Percentiles rank a stretch among this genome's conserved stretches.
phyloP scores from a whole-genome alignment of 73 alveolate genomes.

The Uronychia setigera region DNA sequence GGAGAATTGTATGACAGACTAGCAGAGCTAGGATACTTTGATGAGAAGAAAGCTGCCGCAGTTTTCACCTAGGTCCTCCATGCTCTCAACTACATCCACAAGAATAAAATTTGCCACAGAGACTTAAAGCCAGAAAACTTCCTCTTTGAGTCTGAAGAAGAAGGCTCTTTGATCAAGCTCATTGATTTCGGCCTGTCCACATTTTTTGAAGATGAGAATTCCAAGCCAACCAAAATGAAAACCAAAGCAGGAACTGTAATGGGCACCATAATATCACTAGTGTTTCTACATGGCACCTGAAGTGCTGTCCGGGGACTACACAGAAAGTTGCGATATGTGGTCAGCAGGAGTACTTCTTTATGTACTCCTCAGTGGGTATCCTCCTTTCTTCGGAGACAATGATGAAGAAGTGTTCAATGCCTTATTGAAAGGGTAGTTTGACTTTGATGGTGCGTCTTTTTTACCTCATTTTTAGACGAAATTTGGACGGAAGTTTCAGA shows the following conservation, averaged over 20 bases:
- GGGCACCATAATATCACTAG: slow-evolving; percentile 7
- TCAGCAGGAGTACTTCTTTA: slow-evolving; percentile 75
- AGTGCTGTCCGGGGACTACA: slow-evolving; percentile 55
- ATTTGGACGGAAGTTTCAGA: slow-evolving; percentile 71
- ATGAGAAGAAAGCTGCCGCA: slow-evolving; percentile 74
- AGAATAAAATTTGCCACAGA: slow-evolving; percentile 42
- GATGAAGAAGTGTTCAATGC: slow-evolving; percentile 44
- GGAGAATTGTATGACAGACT: slow-evolving; percentile 83
- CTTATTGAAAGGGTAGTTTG: slow-evolving; percentile 47
- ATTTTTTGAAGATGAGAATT: slow-evolving; percentile 12
- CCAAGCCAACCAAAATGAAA: slow-evolving; percentile 26
- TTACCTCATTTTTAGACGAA: slow-evolving; percentile 35
- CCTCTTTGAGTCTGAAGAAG: slow-evolving; percentile 69
- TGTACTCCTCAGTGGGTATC: slow-evolving; percentile 71
- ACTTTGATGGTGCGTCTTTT: slow-evolving; percentile 27
- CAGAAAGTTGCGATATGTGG: slow-evolving; percentile 75
- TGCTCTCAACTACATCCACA: slow-evolving; percentile 11
- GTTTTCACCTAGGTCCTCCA: slow-evolving; percentile 55
- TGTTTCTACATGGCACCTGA: slow-evolving; percentile 76
- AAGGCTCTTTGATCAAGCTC: slow-evolving; percentile 74
- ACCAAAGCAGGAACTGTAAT: slow-evolving; percentile 44
- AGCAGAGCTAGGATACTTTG: slow-evolving; percentile 58
- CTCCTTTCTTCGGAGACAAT: slow-evolving; percentile 65
- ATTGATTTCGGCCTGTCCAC: slow-evolving; percentile 90
- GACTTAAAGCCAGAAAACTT: slow-evolving; percentile 95